Conservation (phyloP, 768 basidiomycete genomes). For the Mycena epipterygia region DNA sequence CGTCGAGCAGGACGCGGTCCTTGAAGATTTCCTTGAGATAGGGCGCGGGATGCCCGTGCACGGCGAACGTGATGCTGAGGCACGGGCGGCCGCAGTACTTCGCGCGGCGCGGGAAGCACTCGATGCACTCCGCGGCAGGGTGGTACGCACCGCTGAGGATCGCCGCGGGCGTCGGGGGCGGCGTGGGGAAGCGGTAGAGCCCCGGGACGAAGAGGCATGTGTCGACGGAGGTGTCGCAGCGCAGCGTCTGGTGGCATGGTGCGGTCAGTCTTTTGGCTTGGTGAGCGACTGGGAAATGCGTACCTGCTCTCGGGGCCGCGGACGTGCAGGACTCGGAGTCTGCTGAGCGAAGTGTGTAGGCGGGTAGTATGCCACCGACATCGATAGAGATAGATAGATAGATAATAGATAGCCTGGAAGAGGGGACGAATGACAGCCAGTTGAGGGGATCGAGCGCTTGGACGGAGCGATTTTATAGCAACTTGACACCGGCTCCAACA, state of each 20-base stretch:
- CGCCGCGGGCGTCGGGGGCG: constrained; percentile 21
- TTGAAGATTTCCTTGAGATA: constrained; percentile 23
- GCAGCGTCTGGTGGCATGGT: neutral
- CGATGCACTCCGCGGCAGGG: neutral
- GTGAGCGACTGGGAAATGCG: neutral
- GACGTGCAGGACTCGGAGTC: neutral
- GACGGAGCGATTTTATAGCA: neutral
- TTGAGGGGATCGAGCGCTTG: neutral
- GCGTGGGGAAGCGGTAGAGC: constrained; percentile 3
- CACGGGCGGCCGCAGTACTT: constrained; percentile 13
- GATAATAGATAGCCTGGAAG: too few relatives aligned
- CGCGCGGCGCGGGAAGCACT: constrained; percentile 20
- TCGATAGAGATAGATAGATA: neutral
- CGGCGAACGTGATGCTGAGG: constrained; percentile 16
- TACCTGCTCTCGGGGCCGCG: constrained; percentile 6
- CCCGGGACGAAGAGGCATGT: constrained; percentile 3
- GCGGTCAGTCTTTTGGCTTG: neutral
- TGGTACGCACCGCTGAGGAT: constrained; percentile 11
- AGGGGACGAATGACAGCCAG: too few relatives aligned
- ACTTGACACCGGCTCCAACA: neutral
- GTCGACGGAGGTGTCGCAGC: neutral
- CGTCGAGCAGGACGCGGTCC: constrained; percentile 19
- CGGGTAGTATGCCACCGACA: neutral
- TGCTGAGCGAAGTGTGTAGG: neutral
- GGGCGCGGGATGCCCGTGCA: constrained; percentile 23